Conservation (phyloP, 148 eudicot genomes). For the Vaccinium corymbosum region DNA sequence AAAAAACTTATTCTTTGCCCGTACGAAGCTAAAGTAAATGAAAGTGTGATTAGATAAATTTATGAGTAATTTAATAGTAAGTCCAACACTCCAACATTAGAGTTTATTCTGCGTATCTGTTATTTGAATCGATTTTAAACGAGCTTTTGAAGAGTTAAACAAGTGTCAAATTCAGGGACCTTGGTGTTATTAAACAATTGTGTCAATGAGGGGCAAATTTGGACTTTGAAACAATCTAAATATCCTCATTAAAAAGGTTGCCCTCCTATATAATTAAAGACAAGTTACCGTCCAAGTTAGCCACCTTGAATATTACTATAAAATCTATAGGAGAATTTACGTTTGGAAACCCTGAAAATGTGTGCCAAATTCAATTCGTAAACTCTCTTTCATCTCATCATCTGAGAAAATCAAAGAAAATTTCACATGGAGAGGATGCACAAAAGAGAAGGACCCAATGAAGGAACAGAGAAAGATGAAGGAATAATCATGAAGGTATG, state of each 20-base stretch:
- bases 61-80: no score
- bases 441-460: not conserved
- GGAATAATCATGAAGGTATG: slow-evolving; percentile 29
- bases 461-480: slow-evolving; percentile 12
- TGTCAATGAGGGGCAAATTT: not conserved
- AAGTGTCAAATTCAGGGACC: not conserved
- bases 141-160: not conserved
- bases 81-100: no score
- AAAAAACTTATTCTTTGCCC: no score
- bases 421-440: not conserved
- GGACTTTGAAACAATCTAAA: slow-evolving; percentile 4
- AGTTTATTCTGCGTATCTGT: no score
- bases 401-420: not conserved
- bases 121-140: not conserved
- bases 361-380: no score
- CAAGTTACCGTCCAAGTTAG: not conserved
- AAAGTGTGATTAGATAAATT: no score
- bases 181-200: no score
- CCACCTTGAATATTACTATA: no score
- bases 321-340: not conserved
- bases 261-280: not conserved
- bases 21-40: no score
- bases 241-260: not conserved
- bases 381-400: not conserved
- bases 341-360: slow-evolving; percentile 6